Evolutionary conservation across 2,329 filamentous ascomycete genomes (phyloP).

Genomic region (Botryosphaeria dothidea): DNA sequence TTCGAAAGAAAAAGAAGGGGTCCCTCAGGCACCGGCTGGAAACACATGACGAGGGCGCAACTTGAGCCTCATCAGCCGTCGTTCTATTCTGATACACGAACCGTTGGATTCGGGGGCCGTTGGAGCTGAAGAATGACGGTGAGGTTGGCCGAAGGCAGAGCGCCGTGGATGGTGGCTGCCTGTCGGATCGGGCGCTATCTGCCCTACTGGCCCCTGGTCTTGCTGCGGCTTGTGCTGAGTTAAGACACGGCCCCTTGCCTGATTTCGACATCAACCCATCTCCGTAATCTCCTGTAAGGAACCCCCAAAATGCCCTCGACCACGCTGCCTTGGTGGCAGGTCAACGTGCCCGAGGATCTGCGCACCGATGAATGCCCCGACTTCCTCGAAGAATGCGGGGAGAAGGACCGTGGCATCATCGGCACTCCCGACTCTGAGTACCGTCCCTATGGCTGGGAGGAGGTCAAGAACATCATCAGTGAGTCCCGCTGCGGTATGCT

Average conservation of each 20-base stretch:
- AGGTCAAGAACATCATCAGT: constrained; percentile 62
- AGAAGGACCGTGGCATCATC: constrained; percentile 72
- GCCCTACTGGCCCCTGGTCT: background rate
- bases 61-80: background rate
- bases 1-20: background rate
- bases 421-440: constrained; percentile 70
- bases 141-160: background rate
- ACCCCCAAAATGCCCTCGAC: constrained; percentile 12
- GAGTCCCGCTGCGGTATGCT: constrained; percentile 22
- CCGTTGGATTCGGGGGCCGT: background rate
- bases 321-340: constrained; percentile 74
- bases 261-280: constrained; percentile 19
- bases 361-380: constrained; percentile 69
- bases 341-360: constrained; percentile 68
- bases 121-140: background rate
- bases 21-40: background rate
- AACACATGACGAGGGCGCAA: background rate
- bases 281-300: constrained; percentile 8
- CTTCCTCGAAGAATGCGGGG: constrained; percentile 63
- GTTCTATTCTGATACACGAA: background rate
- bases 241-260: constrained; percentile 1
- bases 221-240: constrained; percentile 9
- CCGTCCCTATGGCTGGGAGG: constrained; percentile 65
- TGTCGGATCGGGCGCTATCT: background rate
- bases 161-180: background rate